Conservation (phyloP, 768 basidiomycete genomes). For the Leccinum rimulosum region DNA sequence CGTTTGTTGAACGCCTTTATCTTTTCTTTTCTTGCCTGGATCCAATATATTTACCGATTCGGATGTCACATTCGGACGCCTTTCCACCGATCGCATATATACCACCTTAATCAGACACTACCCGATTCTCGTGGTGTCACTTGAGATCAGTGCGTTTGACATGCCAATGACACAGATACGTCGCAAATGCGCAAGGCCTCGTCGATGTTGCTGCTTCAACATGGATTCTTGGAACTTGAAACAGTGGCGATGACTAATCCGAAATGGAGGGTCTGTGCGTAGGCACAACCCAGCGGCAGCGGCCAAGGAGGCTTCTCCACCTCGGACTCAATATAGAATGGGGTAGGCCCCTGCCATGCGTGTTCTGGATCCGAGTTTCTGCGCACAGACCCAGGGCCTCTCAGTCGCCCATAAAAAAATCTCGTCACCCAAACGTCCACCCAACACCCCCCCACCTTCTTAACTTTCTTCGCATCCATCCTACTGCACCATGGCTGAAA, state of each 20-base stretch:
- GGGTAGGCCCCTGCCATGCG: slow-evolving; percentile 19
- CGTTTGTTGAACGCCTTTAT: too few species aligned
- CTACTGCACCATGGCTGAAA: slow-evolving; percentile 12
- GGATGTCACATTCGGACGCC: too few species aligned
- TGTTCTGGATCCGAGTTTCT: slow-evolving; percentile 15
- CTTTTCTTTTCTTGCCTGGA: too few species aligned
- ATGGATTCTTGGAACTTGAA: too few species aligned
- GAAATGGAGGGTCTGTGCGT: not conserved
- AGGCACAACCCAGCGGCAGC: not conserved
- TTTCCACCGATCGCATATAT: too few species aligned
- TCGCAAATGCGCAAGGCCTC: too few species aligned
- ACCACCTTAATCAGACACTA: too few species aligned
- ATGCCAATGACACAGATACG: not conserved
- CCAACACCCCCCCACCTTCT: not conserved
- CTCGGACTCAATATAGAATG: slow-evolving; percentile 20
- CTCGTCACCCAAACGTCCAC: slow-evolving; percentile 5
- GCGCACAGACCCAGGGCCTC: slow-evolving; percentile 21
- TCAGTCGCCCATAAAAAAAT: slow-evolving; percentile 7
- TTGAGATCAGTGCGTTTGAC: too few species aligned
- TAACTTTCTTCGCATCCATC: not conserved
- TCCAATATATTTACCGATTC: too few species aligned
- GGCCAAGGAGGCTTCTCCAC: not conserved
- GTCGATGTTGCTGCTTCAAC: not conserved
- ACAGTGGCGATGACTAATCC: not conserved
- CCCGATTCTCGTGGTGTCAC: too few species aligned